Base-by-base conservation (phyloP, 2,329 filamentous ascomycete species). In the Pestalotiopsis sp. region DNA sequence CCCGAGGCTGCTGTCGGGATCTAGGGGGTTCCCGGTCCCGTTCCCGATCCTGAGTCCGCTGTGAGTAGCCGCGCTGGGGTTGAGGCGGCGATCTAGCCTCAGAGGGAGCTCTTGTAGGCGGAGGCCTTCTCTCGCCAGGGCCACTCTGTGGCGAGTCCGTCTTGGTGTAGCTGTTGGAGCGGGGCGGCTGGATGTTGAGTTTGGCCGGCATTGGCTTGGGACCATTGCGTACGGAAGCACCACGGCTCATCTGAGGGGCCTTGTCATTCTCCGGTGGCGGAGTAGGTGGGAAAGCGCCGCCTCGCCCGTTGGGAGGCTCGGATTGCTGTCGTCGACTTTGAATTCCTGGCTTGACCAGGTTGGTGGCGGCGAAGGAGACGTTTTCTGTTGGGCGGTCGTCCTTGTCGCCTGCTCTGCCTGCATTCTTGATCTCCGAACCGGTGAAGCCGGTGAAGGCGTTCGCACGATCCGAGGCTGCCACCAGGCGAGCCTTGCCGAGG, bases 181-280 rank as follows among this genome's bases (percentile, higher is more conserved):
- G 81, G 59, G 83, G 81, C 30, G 85, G 82, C 67, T 84, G 84
- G 67, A 90, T 90, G 72, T 88, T 90, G 69, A 91, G 84, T 72
- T 88, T 88, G 26, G 87, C 83, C n/a, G 85, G 86, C 80, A 85
- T 84, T 48, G 88, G 88, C 71, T 87, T 90, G 61, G 84, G 82
- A 2, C 88, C 88, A 73, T 84, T 89, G 68, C 88, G 86, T 62
- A 90, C 86, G n/a, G 88, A 91, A 35, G 84, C 83, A 64, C 82
- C 87, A 24, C 89, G 84, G 71, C 81, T 86, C 73, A 86, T 82
- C 57, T 74, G 72, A 6, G 78, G 70, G 3, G 80, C 79, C 74
- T 91, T 91, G 72, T 98, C 94, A 70, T 88, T 88, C 83, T 99
- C 96, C 5, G 96, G 96, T 6, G 96, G 96, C 55, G 96, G 96